Conservation (phyloP, 2,329 filamentous ascomycete genomes). For the Colletotrichum gigasporum region DNA sequence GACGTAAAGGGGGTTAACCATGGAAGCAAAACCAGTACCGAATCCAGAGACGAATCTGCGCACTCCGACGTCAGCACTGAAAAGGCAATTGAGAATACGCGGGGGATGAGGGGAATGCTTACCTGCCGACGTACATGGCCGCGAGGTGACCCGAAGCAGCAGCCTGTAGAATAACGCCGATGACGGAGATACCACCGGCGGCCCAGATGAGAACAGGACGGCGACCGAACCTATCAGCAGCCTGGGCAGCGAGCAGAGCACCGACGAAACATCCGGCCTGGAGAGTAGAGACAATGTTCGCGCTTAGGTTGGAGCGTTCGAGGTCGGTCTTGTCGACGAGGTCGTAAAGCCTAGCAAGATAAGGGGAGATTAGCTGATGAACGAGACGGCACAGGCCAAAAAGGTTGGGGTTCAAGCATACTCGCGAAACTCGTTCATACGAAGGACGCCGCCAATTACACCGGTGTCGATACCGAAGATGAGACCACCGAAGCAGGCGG, state of each 20-base stretch:
- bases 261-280: slow-evolving; percentile 65
- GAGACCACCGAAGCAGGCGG: slow-evolving; percentile 29
- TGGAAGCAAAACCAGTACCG: slow-evolving; percentile 59
- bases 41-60: slow-evolving; percentile 59
- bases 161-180: slow-evolving; percentile 53
- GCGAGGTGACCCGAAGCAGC: slow-evolving; percentile 53
- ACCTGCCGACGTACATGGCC: slow-evolving; percentile 65
- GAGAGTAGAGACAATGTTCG: slow-evolving; percentile 55
- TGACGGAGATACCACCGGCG: slow-evolving; percentile 55
- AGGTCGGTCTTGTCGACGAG: slow-evolving; percentile 9
- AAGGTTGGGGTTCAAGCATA: neutral
- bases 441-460: slow-evolving; percentile 39
- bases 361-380: slow-evolving; percentile 31
- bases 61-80: slow-evolving; percentile 57
- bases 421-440: slow-evolving; percentile 35
- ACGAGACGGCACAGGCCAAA: too few species aligned
- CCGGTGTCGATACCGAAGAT: slow-evolving; percentile 38
- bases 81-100: neutral
- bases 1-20: slow-evolving; percentile 66
- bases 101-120: neutral
- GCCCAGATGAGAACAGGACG: slow-evolving; percentile 58
- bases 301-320: slow-evolving; percentile 28
- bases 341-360: slow-evolving; percentile 27
- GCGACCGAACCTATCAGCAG: slow-evolving; percentile 63
- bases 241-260: slow-evolving; percentile 62